phyloP scores from a whole-genome alignment of 192 early-diverging fungal species.

The Coemansia sp. region DNA sequence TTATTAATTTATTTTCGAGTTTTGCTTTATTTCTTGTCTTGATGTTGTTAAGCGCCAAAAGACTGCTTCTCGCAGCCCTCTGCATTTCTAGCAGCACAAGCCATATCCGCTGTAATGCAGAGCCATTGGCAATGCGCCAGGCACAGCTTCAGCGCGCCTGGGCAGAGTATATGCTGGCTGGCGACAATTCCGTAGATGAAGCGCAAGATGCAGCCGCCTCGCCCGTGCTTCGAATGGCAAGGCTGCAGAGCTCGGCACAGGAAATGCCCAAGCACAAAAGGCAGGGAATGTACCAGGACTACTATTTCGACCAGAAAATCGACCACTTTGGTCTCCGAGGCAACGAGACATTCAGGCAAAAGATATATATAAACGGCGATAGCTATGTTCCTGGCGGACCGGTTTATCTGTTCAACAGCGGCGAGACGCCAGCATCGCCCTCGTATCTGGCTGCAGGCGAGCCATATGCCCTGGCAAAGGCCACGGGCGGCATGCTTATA shows the following conservation, averaged over 20 bases:
- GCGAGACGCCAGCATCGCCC: constrained; percentile 50
- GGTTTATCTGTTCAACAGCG: constrained; percentile 48
- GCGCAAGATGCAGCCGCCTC: neutral
- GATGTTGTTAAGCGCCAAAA: neutral
- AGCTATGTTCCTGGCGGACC: constrained; percentile 46
- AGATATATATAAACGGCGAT: constrained; percentile 39
- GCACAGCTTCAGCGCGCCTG: constrained; percentile 30
- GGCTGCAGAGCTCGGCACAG: neutral
- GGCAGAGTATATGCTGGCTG: constrained; percentile 21
- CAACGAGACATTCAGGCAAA: constrained; percentile 45
- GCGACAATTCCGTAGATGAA: neutral
- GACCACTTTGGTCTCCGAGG: constrained; percentile 37
- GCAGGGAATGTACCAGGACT: constrained; percentile 10
- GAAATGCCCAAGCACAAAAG: neutral
- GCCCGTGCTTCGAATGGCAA: neutral
- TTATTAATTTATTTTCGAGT: neutral
- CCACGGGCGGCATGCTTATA: constrained; percentile 58
- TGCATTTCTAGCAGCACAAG: neutral
- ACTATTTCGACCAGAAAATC: constrained; percentile 47
- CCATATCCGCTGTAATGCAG: neutral
- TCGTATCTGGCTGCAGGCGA: constrained; percentile 41
- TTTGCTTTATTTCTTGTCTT: neutral
- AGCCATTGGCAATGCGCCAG: constrained; percentile 20
- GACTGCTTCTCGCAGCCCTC: neutral
- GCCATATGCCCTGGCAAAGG: constrained; percentile 56